phyloP scores from a whole-genome alignment of 2,329 filamentous ascomycete species.

The Phialophora chinensis region DNA sequence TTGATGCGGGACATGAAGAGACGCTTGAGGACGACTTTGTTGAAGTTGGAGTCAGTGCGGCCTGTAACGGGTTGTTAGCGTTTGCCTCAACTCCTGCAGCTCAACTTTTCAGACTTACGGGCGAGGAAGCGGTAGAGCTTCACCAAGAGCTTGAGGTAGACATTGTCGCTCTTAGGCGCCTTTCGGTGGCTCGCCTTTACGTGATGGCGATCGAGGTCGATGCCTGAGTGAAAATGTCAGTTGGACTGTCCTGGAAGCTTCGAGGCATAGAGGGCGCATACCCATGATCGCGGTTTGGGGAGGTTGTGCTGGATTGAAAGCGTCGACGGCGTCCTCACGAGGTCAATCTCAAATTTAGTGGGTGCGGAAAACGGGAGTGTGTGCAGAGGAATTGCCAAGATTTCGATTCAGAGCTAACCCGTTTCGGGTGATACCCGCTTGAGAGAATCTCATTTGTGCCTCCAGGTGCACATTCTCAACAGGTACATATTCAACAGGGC shows the following conservation, averaged over 20 bases:
- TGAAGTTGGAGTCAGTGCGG: conserved; percentile 96
- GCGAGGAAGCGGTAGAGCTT: conserved; percentile 98
- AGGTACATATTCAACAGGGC: neutral
- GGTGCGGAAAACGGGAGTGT: conserved; percentile 21
- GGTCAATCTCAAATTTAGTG: conserved; percentile 20
- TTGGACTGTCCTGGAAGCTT: neutral
- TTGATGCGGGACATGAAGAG: conserved; percentile 99
- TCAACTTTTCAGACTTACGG: conserved; percentile 66
- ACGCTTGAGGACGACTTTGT: conserved; percentile 96
- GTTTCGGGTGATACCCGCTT: neutral
- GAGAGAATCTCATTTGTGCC: neutral
- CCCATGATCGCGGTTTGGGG: conserved; percentile 39
- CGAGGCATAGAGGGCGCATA: conserved; percentile 18
- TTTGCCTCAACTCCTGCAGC: neutral
- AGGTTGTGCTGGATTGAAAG: conserved; percentile 30
- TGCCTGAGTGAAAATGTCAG: conserved; percentile 49
- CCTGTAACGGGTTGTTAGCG: conserved; percentile 57
- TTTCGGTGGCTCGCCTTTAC: conserved; percentile 77
- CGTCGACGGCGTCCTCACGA: conserved; percentile 32
- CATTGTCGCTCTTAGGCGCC: conserved; percentile 97
- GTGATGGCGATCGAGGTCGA: conserved; percentile 67
- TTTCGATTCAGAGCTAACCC: neutral
- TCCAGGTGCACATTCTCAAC: neutral
- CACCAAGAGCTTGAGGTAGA: conserved; percentile 95
- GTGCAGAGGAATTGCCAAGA: neutral